Evolutionary conservation across 768 basidiomycete species (phyloP).

Genomic region (Suillus hirtellus): DNA sequence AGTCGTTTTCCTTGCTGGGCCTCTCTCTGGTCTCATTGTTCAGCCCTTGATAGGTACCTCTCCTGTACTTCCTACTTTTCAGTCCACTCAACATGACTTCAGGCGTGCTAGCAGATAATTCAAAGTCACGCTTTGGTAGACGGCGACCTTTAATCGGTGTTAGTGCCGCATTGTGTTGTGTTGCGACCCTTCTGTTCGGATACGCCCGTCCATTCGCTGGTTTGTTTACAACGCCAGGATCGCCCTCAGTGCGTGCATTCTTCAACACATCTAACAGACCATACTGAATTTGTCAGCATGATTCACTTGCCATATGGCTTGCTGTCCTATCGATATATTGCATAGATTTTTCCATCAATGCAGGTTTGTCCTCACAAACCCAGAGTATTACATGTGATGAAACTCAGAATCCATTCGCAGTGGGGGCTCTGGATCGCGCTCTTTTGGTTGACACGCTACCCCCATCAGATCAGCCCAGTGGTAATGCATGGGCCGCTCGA

Average conservation of each 20-base stretch:
- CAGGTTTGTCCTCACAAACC: slow-evolving; percentile 33
- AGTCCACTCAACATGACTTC: neutral
- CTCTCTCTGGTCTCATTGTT: slow-evolving; percentile 84
- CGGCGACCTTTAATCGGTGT: slow-evolving; percentile 83
- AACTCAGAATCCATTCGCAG: slow-evolving; percentile 35
- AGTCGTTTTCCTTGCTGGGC: slow-evolving; percentile 90
- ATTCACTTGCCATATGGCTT: slow-evolving; percentile 68
- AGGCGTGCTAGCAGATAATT: slow-evolving; percentile 79
- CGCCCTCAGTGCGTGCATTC: slow-evolving; percentile 33
- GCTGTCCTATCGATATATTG: slow-evolving; percentile 72
- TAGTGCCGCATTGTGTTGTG: slow-evolving; percentile 63
- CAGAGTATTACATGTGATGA: neutral
- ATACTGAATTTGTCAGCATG: slow-evolving; percentile 44
- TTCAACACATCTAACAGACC: neutral
- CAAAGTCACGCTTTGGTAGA: slow-evolving; percentile 79
- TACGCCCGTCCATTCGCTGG: slow-evolving; percentile 72
- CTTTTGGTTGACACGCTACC: slow-evolving; percentile 86
- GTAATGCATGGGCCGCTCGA: slow-evolving; percentile 95
- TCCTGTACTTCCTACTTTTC: neutral
- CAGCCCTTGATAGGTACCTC: slow-evolving; percentile 81
- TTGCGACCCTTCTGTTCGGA: slow-evolving; percentile 80
- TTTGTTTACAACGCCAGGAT: slow-evolving; percentile 39
- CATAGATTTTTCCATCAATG: slow-evolving; percentile 67
- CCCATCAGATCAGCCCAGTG: slow-evolving; percentile 70
- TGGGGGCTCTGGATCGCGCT: slow-evolving; percentile 89